phyloP scores from a whole-genome alignment of 768 basidiomycete species.

The Podaxis sp. region DNA sequence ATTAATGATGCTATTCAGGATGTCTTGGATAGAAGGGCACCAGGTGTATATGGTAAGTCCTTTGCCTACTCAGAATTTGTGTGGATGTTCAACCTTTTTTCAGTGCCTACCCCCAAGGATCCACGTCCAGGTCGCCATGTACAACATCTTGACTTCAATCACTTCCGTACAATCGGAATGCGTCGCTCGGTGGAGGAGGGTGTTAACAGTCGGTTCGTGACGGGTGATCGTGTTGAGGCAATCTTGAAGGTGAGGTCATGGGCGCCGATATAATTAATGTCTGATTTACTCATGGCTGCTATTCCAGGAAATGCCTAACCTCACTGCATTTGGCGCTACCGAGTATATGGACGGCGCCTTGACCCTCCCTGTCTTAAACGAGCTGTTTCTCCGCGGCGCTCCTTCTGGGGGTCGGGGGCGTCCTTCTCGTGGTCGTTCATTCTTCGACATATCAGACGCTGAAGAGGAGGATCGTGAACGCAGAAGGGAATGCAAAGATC shows the following conservation, averaged over 20 bases:
- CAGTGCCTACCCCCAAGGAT: constrained; percentile 71
- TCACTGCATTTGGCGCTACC: constrained; percentile 89
- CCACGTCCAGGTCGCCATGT: constrained; percentile 79
- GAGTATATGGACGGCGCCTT: constrained; percentile 98
- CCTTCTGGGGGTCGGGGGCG: constrained; percentile 70
- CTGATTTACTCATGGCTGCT: constrained; percentile 15
- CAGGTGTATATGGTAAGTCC: constrained; percentile 70
- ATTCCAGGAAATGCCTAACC: constrained; percentile 81
- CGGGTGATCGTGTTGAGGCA: constrained; percentile 78
- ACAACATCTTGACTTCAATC: constrained; percentile 89
- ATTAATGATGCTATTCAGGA: constrained; percentile 79
- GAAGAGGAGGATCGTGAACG: constrained; percentile 81
- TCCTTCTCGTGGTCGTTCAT: constrained; percentile 59
- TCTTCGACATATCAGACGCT: constrained; percentile 50
- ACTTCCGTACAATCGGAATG: constrained; percentile 97
- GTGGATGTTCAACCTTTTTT: constrained; percentile 11
- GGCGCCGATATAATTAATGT: constrained; percentile 10
- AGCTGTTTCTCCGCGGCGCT: constrained; percentile 85
- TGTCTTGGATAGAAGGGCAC: constrained; percentile 59
- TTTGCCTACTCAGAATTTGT: constrained; percentile 3
- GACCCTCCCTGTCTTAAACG: constrained; percentile 80
- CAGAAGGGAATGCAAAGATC: constrained; percentile 67
- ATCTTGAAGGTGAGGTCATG: constrained; percentile 65
- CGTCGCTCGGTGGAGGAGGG: constrained; percentile 90
- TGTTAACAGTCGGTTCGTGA: constrained; percentile 88